A percentile compares a stretch with the other conserved stretches of the same genome.
Conservation (phyloP, 2,329 filamentous ascomycete genomes). For the Alternaria conjuncta region DNA sequence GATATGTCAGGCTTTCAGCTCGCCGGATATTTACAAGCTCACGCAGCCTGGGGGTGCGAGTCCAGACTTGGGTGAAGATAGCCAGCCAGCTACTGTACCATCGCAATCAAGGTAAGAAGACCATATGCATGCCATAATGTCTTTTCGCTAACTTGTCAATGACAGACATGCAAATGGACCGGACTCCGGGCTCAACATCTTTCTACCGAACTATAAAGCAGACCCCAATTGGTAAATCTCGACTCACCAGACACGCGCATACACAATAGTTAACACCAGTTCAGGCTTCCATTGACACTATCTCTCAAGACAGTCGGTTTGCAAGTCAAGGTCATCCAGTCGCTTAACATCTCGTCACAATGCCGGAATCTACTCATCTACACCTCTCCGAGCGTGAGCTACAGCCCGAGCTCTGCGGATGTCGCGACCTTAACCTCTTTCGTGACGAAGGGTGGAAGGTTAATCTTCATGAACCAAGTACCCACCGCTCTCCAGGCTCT, state of each 20-base stretch:
- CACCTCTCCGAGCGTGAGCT: conserved; percentile 7
- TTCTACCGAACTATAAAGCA: conserved; percentile 4
- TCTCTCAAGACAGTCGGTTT: conserved; percentile 10
- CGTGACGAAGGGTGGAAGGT: conserved; percentile 4
- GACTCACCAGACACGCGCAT: background rate
- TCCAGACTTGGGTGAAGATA: background rate
- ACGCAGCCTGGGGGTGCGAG: conserved; percentile 1
- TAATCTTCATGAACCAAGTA: conserved; percentile 15
- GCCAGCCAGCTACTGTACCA: conserved; percentile 3
- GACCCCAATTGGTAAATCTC: conserved; percentile 9
- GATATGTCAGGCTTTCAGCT: conserved; percentile 8
- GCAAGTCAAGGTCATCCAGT: conserved; percentile 8
- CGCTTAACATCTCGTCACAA: conserved; percentile 5
- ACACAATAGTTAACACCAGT: background rate
- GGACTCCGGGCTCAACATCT: conserved; percentile 7
- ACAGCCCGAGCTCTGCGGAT: conserved; percentile 8
- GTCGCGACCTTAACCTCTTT: conserved; percentile 4
- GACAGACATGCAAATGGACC: conserved; percentile 5
- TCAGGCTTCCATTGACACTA: conserved; percentile 4
- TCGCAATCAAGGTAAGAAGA: conserved; percentile 7
- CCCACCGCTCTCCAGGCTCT: conserved; percentile 6
- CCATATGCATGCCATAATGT: background rate
- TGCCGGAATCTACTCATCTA: conserved; percentile 9
- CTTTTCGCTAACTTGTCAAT: background rate
- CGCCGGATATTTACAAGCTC: conserved; percentile 10